Percentiles rank a stretch among this genome's conserved stretches.
Evolutionary conservation across 1,284 basidiomycete species (phyloP).

Genomic region (Volvariella volvacea): DNA sequence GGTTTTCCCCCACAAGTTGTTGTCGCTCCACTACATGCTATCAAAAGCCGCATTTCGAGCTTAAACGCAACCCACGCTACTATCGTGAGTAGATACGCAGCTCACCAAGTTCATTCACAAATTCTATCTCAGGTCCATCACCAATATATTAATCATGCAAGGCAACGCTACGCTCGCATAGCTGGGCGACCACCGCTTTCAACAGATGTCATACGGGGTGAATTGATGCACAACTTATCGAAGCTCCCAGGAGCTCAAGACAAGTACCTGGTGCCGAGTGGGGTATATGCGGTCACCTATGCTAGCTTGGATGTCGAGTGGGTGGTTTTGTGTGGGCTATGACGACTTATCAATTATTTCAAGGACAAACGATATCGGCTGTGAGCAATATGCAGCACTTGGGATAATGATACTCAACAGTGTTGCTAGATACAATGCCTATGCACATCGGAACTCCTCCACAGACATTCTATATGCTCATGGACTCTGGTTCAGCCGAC

Average conservation of each 20-base stretch:
- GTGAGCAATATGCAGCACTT: slow-evolving; percentile 11
- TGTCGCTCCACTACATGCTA: too few species aligned
- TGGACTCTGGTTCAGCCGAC: slow-evolving; percentile 25
- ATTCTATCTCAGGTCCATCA: slow-evolving; percentile 18
- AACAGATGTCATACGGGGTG: slow-evolving; percentile 11
- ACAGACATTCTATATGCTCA: slow-evolving; percentile 19
- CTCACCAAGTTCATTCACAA: too few species aligned
- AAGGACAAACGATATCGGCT: slow-evolving; percentile 22
- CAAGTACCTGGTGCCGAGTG: slow-evolving; percentile 8
- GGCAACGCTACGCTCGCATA: slow-evolving; percentile 19
- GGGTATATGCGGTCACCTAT: slow-evolving; percentile 1
- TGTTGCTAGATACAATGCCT: slow-evolving; percentile 10
- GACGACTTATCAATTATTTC: neutral
- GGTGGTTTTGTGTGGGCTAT: neutral
- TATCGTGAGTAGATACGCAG: too few species aligned
- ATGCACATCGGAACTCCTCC: slow-evolving; percentile 22
- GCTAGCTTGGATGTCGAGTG: slow-evolving; percentile 2
- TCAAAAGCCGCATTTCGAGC: too few species aligned
- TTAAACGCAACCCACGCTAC: too few species aligned
- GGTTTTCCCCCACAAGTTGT: too few species aligned
- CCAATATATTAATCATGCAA: slow-evolving; percentile 21
- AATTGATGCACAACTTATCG: slow-evolving; percentile 13
- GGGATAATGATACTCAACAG: neutral
- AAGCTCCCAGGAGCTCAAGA: slow-evolving; percentile 10
- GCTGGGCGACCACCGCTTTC: slow-evolving; percentile 12